Conservation (phyloP, 2,329 filamentous ascomycete species). For the Colletotrichum phormii region DNA sequence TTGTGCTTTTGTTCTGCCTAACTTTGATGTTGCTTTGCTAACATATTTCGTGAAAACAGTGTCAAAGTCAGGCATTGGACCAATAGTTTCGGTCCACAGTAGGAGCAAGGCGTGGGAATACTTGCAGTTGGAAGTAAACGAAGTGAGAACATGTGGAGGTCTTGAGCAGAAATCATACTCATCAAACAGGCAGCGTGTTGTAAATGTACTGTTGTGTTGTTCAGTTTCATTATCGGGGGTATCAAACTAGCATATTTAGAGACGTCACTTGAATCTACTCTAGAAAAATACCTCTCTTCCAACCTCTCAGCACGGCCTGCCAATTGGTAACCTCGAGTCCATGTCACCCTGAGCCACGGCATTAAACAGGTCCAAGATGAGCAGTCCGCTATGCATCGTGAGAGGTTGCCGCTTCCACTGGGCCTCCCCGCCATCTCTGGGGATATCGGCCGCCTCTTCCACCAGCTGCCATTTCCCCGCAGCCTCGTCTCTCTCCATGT, state of each 20-base stretch:
- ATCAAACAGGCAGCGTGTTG: background rate
- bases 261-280: background rate
- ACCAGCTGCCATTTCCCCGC: slow-evolving; percentile 50
- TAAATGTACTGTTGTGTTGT: background rate
- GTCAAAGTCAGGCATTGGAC: slow-evolving; percentile 37
- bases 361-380: slow-evolving; percentile 33
- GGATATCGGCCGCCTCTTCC: slow-evolving; percentile 50
- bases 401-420: slow-evolving; percentile 50
- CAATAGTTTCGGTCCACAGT: background rate
- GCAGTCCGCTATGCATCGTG: slow-evolving; percentile 39
- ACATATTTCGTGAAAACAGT: slow-evolving; percentile 13
- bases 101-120: background rate
- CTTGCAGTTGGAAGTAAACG: background rate
- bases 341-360: background rate
- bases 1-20: background rate
- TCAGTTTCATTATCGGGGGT: background rate
- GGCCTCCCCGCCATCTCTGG: slow-evolving; percentile 42
- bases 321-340: background rate
- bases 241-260: slow-evolving; percentile 8
- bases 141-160: background rate
- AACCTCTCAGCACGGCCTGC: background rate
- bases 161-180: background rate
- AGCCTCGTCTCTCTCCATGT: slow-evolving; percentile 40
- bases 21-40: background rate
- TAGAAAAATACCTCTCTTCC: background rate